phyloP scores from a whole-genome alignment of 805 yeast genomes.

The Candida methanosorbosa region DNA sequence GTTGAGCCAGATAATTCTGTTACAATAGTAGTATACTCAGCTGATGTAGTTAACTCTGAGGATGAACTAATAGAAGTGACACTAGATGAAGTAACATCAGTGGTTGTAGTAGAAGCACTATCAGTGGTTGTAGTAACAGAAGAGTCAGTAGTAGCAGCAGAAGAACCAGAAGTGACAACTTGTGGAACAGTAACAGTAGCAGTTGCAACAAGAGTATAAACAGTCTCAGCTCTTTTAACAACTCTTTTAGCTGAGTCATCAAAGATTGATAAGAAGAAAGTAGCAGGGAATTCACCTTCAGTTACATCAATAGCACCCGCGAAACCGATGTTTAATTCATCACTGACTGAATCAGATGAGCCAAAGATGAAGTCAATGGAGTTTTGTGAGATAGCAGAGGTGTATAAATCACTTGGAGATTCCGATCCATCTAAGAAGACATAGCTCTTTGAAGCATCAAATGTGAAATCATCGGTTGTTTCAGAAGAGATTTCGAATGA shows the following conservation, averaged over 20 bases:
- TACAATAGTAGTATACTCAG: neutral
- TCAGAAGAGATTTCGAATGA: neutral
- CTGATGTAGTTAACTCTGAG: neutral
- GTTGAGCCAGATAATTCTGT: neutral
- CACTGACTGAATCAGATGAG: neutral
- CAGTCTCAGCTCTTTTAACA: conserved; percentile 1
- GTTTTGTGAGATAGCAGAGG: neutral
- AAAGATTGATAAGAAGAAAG: neutral
- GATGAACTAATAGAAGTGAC: neutral
- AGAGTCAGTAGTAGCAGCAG: neutral
- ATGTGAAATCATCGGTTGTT: neutral
- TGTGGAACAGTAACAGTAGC: too few relatives aligned
- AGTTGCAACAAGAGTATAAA: neutral
- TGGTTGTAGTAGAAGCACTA: neutral
- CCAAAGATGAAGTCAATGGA: neutral
- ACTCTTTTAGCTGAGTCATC: too few relatives aligned
- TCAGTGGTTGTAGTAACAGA: conserved; percentile 2
- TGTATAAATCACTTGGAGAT: neutral
- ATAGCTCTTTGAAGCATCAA: too few relatives aligned
- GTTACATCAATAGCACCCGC: neutral
- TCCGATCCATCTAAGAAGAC: too few relatives aligned
- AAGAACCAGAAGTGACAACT: neutral
- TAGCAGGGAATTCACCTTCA: neutral
- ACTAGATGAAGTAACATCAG: conserved; percentile 3
- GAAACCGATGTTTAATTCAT: neutral